Evolutionary conservation across 2,329 filamentous ascomycete species (phyloP).

Genomic region (Fusarium beomiforme): DNA sequence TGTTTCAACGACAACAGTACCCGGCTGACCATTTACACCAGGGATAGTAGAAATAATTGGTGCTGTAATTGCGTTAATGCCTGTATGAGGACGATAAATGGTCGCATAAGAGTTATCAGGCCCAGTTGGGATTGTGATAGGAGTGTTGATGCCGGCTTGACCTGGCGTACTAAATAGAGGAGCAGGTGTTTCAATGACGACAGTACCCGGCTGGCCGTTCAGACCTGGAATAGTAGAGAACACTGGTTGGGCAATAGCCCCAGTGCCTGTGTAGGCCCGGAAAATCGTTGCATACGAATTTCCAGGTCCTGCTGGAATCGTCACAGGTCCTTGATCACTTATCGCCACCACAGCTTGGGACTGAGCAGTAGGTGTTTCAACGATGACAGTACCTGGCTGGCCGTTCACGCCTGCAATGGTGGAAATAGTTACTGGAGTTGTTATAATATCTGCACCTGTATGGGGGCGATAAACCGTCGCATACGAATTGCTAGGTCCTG

Average conservation of each 20-base stretch:
- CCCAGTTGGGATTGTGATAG: not conserved
- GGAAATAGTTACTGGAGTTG: not conserved
- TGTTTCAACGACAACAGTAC: constrained; percentile 22
- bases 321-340: not conserved
- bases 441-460: not conserved
- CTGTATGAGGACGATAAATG: constrained; percentile 1
- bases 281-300: constrained; percentile 6
- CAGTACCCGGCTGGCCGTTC: not conserved
- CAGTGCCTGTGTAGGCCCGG: constrained; percentile 11
- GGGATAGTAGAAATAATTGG: constrained; percentile 11
- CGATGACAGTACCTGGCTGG: not conserved
- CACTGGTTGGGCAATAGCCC: not conserved
- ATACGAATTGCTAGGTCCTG: not conserved
- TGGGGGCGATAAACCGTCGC: not conserved
- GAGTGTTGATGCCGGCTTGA: not conserved
- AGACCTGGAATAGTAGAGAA: not conserved
- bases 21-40: constrained; percentile 1
- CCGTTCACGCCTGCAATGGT: not conserved
- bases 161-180: not conserved
- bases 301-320: not conserved
- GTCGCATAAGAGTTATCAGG: not conserved
- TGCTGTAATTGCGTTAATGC: constrained; percentile 1
- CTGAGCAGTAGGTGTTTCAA: not conserved
- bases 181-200: not conserved
- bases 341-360: not conserved